phyloP scores from a whole-genome alignment of 2,329 filamentous ascomycete species.

The Colletotrichum spinosum region DNA sequence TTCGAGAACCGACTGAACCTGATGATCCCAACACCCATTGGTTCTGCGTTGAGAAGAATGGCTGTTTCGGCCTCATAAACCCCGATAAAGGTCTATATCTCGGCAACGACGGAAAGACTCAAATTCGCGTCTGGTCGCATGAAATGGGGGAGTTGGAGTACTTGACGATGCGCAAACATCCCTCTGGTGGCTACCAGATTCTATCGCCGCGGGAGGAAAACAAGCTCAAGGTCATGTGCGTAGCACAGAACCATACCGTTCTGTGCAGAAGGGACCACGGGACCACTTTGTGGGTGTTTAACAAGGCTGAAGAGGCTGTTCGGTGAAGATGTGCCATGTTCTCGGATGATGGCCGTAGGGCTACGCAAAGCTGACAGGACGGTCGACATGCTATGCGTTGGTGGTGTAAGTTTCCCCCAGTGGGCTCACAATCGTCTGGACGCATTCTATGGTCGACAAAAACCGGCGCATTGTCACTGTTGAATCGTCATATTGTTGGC shows the following conservation, averaged over 20 bases:
- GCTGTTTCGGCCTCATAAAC: conserved; percentile 53
- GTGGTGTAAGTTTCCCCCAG: too few relatives aligned
- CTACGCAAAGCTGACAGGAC: too few relatives aligned
- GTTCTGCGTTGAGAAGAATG: conserved; percentile 50
- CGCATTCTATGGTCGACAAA: too few relatives aligned
- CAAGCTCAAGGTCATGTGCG: conserved; percentile 4
- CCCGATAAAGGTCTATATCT: conserved; percentile 47
- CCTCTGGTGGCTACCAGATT: conserved; percentile 8
- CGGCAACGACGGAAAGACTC: conserved; percentile 44
- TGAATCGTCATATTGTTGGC: too few relatives aligned
- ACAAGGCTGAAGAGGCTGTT: neutral
- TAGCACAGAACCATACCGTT: neutral
- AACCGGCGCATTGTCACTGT: too few relatives aligned
- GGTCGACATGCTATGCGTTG: too few relatives aligned
- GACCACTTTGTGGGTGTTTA: conserved; percentile 15
- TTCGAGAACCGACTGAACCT: conserved; percentile 11
- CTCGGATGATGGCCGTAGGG: too few relatives aligned
- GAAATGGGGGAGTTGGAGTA: conserved; percentile 2
- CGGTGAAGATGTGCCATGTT: too few relatives aligned
- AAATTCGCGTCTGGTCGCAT: neutral
- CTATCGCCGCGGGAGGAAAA: conserved; percentile 2
- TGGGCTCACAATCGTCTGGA: too few relatives aligned
- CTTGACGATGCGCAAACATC: conserved; percentile 16
- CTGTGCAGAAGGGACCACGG: conserved; percentile 12
- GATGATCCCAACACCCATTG: conserved; percentile 39